Base-by-base conservation (phyloP, 2,329 filamentous ascomycete genomes). In the Xylariaceae sp. region DNA sequence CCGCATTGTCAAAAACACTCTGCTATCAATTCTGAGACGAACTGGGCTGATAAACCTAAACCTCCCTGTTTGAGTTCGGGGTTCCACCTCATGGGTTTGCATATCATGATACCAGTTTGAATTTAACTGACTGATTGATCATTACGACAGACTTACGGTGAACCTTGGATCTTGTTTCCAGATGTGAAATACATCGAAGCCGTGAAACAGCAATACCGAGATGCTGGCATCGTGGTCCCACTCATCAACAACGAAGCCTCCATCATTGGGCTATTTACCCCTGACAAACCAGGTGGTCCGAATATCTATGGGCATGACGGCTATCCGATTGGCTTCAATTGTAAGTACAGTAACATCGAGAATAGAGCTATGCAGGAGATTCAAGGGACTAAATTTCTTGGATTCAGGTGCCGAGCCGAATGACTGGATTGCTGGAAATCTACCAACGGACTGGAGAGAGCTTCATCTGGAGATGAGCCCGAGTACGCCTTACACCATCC, bases 211-310 rank as follows among this genome's bases (percentile, higher is more conserved):
- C 50, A 88, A 58, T 79, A 80, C 17, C 73, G 79, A 10, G 70
- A 82, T 34, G 82, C 82, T 1, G 86, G 86, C 0, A 80, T 93
- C 35, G 73, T 86, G 1, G 80, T 93, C 0, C 88, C 88, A 0
- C 72, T 88, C 17, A 85, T 92, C 19, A 50, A 50, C 32, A 50
- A 50, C 8, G 45, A 50, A 33, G 48, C 48, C 17, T 23, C 48
- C 4, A 44, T 42, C 17, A 43, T 38, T 11, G 48, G 48, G 16
- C 40, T 50, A 11, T 42, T 50, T n/a, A 48, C 48, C 4, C 48
- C 48, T 17, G 45, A 23, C 8, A 47, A 50, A 8, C 44, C 48
- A 12, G 48, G 48, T 8, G 48, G 48, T 4, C 48, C 48, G 21
- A 44, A 50, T 21, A 50, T 54, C 2, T 56, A 68, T 51, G 80